phyloP scores from a whole-genome alignment of 2,329 filamentous ascomycete genomes.

The Botrytis deweyae region DNA sequence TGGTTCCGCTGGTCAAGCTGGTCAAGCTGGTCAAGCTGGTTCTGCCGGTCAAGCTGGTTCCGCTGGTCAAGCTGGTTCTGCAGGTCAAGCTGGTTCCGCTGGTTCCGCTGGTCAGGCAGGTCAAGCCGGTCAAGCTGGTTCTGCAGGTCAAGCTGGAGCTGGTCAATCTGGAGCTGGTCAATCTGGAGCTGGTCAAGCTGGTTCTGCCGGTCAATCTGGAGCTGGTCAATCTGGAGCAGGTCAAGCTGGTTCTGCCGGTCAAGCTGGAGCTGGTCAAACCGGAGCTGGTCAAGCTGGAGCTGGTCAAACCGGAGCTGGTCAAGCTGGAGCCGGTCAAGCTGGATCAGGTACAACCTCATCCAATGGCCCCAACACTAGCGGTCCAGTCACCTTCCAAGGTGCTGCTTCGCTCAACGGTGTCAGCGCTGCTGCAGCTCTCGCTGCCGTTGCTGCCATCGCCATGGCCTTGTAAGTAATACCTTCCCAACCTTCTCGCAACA shows the following conservation, averaged over 20 bases:
- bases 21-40: neutral
- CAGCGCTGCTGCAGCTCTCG: neutral
- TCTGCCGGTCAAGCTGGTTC: neutral
- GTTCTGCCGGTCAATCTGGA: neutral
- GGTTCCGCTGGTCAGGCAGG: too few relatives aligned
- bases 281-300: neutral
- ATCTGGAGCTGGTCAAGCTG: neutral
- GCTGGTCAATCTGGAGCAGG: fast-evolving
- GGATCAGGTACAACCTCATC: neutral
- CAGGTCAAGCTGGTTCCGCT: neutral
- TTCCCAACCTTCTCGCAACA: neutral
- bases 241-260: too few relatives aligned
- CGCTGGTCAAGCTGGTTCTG: too few relatives aligned
- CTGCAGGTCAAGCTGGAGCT: neutral
- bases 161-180: neutral
- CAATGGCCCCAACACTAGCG: neutral
- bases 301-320: neutral
- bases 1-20: neutral
- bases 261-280: too few relatives aligned
- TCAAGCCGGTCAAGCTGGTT: neutral
- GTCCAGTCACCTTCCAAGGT: neutral
- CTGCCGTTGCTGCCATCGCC: neutral
- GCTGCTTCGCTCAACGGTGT: neutral
- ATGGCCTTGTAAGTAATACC: neutral
- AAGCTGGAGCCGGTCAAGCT: neutral